phyloP scores from a whole-genome alignment of 441 rosid species.

The Eutrema salsugineum region DNA sequence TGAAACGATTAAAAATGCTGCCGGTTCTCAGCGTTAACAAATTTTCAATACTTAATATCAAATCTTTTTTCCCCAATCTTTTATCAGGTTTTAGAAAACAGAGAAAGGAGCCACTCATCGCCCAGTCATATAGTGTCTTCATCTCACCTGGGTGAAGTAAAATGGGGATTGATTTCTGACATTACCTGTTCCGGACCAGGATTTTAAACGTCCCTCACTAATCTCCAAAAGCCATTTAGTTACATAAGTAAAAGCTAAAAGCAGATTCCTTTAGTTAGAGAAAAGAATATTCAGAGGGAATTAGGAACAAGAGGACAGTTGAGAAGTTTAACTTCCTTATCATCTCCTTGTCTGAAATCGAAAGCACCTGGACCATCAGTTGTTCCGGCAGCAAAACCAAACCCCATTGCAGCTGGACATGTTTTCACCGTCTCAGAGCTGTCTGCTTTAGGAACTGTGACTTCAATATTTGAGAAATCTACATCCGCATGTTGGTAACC shows the following conservation, averaged over 20 bases:
- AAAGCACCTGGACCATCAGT: conserved; percentile 88
- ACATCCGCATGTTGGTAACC: conserved; percentile 53
- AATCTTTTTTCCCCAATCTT: too few species aligned
- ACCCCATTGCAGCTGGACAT: conserved; percentile 80
- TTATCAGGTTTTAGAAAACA: background rate
- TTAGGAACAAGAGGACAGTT: background rate
- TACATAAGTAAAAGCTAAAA: conserved; percentile 21
- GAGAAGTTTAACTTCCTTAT: conserved; percentile 33
- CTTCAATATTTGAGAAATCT: conserved; percentile 60
- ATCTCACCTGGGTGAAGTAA: conserved; percentile 81
- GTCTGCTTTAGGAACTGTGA: conserved; percentile 43
- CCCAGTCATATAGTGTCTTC: conserved; percentile 77
- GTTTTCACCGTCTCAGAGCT: conserved; percentile 47
- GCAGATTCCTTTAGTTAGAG: background rate
- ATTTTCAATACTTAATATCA: too few species aligned
- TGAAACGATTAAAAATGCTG: too few species aligned
- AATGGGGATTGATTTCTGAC: conserved; percentile 70
- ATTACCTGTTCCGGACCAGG: conserved; percentile 57
- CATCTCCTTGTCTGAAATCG: conserved; percentile 78
- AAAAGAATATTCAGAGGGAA: background rate
- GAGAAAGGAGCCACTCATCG: conserved; percentile 38
- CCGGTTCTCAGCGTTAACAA: too few species aligned
- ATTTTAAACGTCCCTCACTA: conserved; percentile 57
- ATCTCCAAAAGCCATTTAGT: conserved; percentile 67
- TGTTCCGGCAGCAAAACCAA: conserved; percentile 78